Conservation (phyloP, 108 stramenopile genomes). For the Conticribra weissflogii region DNA sequence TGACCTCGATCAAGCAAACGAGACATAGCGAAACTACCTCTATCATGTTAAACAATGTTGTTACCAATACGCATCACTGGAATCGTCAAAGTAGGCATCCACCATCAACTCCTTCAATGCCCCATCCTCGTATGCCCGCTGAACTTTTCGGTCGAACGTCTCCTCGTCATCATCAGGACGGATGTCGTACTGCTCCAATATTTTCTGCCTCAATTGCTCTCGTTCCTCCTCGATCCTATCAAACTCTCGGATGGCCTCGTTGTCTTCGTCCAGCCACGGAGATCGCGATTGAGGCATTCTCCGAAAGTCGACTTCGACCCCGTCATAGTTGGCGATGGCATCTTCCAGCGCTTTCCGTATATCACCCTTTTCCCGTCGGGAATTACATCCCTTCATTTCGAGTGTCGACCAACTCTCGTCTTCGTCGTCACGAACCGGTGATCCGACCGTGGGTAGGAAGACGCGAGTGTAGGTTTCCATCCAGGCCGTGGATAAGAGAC, state of each 20-base stretch:
- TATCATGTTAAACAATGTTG: neutral
- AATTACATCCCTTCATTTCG: conserved; percentile 37
- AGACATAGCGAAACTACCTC: too few relatives aligned
- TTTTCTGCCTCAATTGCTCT: conserved; percentile 52
- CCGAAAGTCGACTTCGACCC: conserved; percentile 58
- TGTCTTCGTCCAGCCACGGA: conserved; percentile 35
- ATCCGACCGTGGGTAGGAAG: conserved; percentile 78
- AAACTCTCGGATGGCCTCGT: conserved; percentile 30
- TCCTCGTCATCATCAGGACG: conserved; percentile 56
- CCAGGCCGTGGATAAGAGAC: conserved; percentile 82
- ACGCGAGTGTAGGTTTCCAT: conserved; percentile 85
- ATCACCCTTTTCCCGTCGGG: conserved; percentile 54
- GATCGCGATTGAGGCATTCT: conserved; percentile 56
- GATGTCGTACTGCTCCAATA: conserved; percentile 57
- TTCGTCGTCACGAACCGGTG: conserved; percentile 65
- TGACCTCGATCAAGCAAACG: too few relatives aligned
- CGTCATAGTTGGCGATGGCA: conserved; percentile 59
- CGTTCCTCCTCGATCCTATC: conserved; percentile 42
- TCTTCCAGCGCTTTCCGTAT: conserved; percentile 75
- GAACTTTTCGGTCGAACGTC: conserved; percentile 54
- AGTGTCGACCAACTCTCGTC: conserved; percentile 56
- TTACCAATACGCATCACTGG: conserved; percentile 50
- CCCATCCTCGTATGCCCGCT: conserved; percentile 47
- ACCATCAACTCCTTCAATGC: conserved; percentile 30
- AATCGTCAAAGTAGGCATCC: conserved; percentile 41